Evolutionary conservation across 2,329 filamentous ascomycete species (phyloP).

Genomic region (Boeremia exigua): DNA sequence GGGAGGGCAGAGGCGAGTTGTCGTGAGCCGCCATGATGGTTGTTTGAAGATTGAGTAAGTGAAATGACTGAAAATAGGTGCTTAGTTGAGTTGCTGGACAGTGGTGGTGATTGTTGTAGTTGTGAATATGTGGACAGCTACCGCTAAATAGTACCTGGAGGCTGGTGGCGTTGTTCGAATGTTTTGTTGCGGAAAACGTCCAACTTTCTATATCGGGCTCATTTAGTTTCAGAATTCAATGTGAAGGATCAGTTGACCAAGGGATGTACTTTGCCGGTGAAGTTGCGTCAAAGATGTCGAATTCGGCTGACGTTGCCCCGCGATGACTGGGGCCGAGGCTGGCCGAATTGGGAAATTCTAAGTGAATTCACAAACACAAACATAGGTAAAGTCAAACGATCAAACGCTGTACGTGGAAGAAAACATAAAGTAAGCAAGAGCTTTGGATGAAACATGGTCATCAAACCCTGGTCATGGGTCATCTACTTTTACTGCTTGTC

Average conservation of each 20-base stretch:
- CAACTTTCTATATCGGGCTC: not conserved
- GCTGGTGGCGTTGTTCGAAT: not conserved
- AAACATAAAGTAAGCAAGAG: too few relatives aligned
- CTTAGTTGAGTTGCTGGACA: not conserved
- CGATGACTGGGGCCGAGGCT: conserved; percentile 3
- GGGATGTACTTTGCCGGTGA: not conserved
- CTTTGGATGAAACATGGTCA: too few relatives aligned
- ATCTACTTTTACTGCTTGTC: too few relatives aligned
- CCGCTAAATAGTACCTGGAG: not conserved
- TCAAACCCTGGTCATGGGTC: too few relatives aligned
- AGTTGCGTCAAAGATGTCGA: not conserved
- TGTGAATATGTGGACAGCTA: not conserved
- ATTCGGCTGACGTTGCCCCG: conserved; percentile 1
- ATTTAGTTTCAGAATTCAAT: not conserved
- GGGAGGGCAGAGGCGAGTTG: conserved; percentile 1
- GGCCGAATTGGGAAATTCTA: not conserved
- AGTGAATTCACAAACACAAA: not conserved
- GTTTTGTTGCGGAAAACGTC: not conserved
- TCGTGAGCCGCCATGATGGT: not conserved
- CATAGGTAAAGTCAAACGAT: not conserved
- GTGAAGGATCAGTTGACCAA: not conserved
- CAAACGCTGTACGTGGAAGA: not conserved
- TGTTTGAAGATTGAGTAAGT: not conserved
- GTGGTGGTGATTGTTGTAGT: not conserved
- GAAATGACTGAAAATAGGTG: not conserved